phyloP scores from a whole-genome alignment of 176 grass and related monocot genomes.

The Aegilops sharonensis region DNA sequence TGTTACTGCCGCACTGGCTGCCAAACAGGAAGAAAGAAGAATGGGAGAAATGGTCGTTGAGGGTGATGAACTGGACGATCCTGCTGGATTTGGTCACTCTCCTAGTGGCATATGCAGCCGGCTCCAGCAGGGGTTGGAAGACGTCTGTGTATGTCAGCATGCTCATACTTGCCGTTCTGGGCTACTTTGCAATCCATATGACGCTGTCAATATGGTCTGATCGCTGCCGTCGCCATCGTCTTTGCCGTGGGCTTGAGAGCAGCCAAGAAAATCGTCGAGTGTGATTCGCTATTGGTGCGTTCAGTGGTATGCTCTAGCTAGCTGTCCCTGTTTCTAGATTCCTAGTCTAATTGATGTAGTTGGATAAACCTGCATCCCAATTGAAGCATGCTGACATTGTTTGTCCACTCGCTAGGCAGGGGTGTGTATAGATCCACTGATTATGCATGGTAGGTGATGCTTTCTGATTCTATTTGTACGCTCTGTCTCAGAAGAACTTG shows the following conservation, averaged over 20 bases:
- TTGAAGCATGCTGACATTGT: too few relatives aligned
- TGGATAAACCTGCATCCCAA: too few relatives aligned
- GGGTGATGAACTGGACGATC: not conserved
- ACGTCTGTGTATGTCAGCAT: not conserved
- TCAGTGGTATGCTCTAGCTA: not conserved
- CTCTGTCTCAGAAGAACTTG: not conserved
- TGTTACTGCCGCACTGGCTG: not conserved
- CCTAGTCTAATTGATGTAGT: not conserved
- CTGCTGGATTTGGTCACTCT: slow-evolving; percentile 23
- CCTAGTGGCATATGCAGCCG: slow-evolving; percentile 10
- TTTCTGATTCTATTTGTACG: not conserved
- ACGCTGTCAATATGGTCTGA: not conserved
- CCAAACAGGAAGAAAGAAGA: not conserved
- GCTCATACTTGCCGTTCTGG: not conserved
- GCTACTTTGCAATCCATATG: not conserved
- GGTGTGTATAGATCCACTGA: too few relatives aligned
- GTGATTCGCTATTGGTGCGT: not conserved
- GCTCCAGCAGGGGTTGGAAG: slow-evolving; percentile 3
- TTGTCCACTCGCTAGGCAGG: too few relatives aligned
- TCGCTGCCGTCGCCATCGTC: too few relatives aligned
- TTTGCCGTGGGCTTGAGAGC: not conserved
- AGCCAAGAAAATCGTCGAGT: not conserved
- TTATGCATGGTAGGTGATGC: too few relatives aligned
- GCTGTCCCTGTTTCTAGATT: not conserved
- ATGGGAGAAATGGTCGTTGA: not conserved